A percentile compares a stretch with the other conserved stretches of the same genome.
These are phyloP conservation scores for Thecaphora thlaspeos DNA, from an alignment of 1,284 basidiomycete genomes.

Conservation along the genomic window DNA sequence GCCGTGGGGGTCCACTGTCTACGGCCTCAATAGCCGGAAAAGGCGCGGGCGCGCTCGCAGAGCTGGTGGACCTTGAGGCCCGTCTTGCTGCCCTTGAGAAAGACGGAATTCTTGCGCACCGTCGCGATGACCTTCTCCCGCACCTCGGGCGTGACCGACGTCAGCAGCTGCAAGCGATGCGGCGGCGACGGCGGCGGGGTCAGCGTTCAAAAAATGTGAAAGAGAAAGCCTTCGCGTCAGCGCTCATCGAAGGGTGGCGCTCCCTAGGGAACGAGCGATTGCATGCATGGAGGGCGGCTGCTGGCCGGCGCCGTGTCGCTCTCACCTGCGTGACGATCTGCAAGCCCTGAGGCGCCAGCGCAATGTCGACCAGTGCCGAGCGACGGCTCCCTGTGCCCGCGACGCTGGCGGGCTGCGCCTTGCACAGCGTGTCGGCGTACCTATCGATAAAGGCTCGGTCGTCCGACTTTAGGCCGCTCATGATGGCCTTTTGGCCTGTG, in stretches of 20 bases:
- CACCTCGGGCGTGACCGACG: slow-evolving; percentile 33
- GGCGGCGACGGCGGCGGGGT: too few relatives aligned
- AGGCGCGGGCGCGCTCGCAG: slow-evolving; percentile 55
- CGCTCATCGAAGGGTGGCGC: too few relatives aligned
- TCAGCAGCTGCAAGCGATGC: slow-evolving; percentile 36
- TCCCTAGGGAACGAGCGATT: too few relatives aligned
- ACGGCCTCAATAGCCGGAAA: slow-evolving; percentile 44
- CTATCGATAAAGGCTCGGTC: slow-evolving; percentile 28
- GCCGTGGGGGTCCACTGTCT: slow-evolving; percentile 6
- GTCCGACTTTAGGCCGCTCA: slow-evolving; percentile 46
- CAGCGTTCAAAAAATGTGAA: too few relatives aligned
- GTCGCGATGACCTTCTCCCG: slow-evolving; percentile 48
- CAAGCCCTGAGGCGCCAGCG: slow-evolving; percentile 46
- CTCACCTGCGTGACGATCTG: slow-evolving; percentile 52
- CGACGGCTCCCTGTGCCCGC: slow-evolving; percentile 31
- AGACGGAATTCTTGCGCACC: slow-evolving; percentile 50
- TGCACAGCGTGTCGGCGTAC: slow-evolving; percentile 44
- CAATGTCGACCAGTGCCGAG: slow-evolving; percentile 51
- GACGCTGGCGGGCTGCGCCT: background rate
- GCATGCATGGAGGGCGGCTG: too few relatives aligned
- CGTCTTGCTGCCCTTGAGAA: slow-evolving; percentile 54
- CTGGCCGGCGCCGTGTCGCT: too few relatives aligned
- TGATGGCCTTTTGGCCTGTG: slow-evolving; percentile 51
- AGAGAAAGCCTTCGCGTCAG: too few relatives aligned
- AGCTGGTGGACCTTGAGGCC: slow-evolving; percentile 54